Evolutionary conservation across 2,329 filamentous ascomycete species (phyloP).

Genomic region (Tolypocladium sp.): DNA sequence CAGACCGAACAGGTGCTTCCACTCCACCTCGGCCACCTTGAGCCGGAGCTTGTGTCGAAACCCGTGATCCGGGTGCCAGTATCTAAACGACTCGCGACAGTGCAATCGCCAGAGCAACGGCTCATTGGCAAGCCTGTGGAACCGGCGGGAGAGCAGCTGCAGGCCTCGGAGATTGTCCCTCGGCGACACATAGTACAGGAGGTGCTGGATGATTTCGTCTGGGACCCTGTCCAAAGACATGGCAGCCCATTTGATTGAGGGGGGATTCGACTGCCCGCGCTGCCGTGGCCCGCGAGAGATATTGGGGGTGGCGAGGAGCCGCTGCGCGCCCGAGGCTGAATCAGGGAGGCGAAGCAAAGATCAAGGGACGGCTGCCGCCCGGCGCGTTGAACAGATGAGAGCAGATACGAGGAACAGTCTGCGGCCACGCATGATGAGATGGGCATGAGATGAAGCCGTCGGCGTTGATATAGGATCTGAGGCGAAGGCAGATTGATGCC

Average conservation of each 20-base stretch:
- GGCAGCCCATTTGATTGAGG: conserved; percentile 9
- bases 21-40: conserved; percentile 51
- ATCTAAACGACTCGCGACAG: conserved; percentile 59
- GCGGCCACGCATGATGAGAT: conserved; percentile 1
- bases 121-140: conserved; percentile 58
- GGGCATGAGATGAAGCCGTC: not conserved
- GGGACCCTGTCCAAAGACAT: conserved; percentile 48
- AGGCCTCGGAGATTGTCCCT: conserved; percentile 40
- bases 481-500: not conserved
- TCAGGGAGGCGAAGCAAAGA: not conserved
- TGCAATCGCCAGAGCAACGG: conserved; percentile 72
- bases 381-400: not conserved
- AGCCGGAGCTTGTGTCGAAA: conserved; percentile 45
- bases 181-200: conserved; percentile 57
- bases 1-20: conserved; percentile 60
- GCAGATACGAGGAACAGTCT: not conserved
- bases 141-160: conserved; percentile 49
- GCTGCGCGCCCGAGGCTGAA: not conserved
- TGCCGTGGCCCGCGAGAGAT: not conserved
- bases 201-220: conserved; percentile 75
- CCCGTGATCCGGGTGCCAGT: conserved; percentile 64
- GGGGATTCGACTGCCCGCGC: not conserved
- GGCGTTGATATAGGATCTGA: not conserved
- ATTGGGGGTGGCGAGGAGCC: not conserved
- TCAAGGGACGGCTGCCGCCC: not conserved